These are phyloP conservation scores for Prunus dulcis DNA, from an alignment of 306 rosid genomes.

Conservation along the genomic window DNA sequence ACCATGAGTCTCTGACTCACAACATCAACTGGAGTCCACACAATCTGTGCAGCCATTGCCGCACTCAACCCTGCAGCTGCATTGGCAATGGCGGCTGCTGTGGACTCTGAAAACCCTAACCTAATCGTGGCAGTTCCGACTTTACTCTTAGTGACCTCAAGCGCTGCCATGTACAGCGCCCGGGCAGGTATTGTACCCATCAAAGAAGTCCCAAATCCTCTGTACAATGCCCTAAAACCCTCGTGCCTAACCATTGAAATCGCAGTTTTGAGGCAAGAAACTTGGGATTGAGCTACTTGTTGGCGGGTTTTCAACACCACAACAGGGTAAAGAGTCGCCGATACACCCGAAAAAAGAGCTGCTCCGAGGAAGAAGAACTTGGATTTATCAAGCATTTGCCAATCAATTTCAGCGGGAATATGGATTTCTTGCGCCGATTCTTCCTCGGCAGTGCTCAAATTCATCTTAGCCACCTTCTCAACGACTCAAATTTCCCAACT, in stretches of 20 bases:
- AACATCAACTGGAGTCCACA: conserved; percentile 89
- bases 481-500: neutral
- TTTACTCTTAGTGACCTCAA: conserved; percentile 82
- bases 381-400: conserved; percentile 89
- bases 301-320: conserved; percentile 86
- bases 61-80: conserved; percentile 80
- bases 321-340: conserved; percentile 66
- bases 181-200: conserved; percentile 85
- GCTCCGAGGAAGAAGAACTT: conserved; percentile 86
- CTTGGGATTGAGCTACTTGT: conserved; percentile 70
- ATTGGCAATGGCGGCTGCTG: conserved; percentile 66
- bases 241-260: conserved; percentile 62
- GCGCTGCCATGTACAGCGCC: conserved; percentile 76
- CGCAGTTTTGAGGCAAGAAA: conserved; percentile 56
- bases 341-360: conserved; percentile 80
- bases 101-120: conserved; percentile 65
- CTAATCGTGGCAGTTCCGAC: conserved; percentile 62
- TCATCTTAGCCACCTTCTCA: conserved; percentile 64
- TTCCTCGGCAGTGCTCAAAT: conserved; percentile 57
- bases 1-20: conserved; percentile 83
- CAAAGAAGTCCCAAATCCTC: conserved; percentile 91
- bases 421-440: conserved; percentile 63
- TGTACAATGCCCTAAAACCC: conserved; percentile 68
- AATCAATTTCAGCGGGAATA: conserved; percentile 81
- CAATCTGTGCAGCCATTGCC: conserved; percentile 81